Evolutionary conservation across 192 early-diverging fungal genomes (phyloP).

Genomic region (Entomortierella lignicola): DNA sequence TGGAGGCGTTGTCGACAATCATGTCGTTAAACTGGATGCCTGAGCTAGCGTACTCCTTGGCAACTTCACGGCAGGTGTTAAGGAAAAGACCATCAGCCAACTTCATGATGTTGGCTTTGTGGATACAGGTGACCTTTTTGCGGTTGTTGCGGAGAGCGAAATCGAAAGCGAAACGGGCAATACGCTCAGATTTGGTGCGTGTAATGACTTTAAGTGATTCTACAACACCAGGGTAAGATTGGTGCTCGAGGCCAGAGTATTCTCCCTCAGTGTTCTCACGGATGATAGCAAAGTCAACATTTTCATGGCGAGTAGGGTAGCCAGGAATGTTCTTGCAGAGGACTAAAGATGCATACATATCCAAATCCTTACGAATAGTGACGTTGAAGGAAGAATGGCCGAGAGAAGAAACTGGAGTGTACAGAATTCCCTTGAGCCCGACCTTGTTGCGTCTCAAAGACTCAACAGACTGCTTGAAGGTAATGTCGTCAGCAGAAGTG

Average conservation of each 20-base stretch:
- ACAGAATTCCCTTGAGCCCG: constrained; percentile 93
- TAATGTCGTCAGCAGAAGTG: constrained; percentile 81
- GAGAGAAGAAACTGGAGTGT: constrained; percentile 85
- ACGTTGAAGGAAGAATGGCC: constrained; percentile 98
- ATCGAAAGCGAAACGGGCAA: constrained; percentile 98
- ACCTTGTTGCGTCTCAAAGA: constrained; percentile 96
- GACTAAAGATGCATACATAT: constrained; percentile 97
- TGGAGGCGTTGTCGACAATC: constrained; percentile 99
- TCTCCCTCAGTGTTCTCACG: constrained; percentile 99
- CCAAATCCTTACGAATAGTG: constrained; percentile 95
- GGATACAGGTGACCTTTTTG: constrained; percentile 98
- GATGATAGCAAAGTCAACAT: constrained; percentile 98
- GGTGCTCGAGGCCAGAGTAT: constrained; percentile 99
- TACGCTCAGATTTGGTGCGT: constrained; percentile 97
- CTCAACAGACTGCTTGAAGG: constrained; percentile 91
- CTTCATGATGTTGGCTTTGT: constrained; percentile 99
- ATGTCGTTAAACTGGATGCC: constrained; percentile 97
- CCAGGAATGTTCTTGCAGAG: constrained; percentile 92
- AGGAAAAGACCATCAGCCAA: constrained; percentile 98
- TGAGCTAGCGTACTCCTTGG: constrained; percentile 89
- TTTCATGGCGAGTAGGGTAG: constrained; percentile 88
- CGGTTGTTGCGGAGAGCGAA: constrained; percentile 97
- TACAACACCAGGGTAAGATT: constrained; percentile 97
- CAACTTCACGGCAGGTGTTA: constrained; percentile 94
- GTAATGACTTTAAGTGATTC: constrained; percentile 99